phyloP scores from a whole-genome alignment of 768 basidiomycete genomes.

The Trichaptum fuscoviolaceum region DNA sequence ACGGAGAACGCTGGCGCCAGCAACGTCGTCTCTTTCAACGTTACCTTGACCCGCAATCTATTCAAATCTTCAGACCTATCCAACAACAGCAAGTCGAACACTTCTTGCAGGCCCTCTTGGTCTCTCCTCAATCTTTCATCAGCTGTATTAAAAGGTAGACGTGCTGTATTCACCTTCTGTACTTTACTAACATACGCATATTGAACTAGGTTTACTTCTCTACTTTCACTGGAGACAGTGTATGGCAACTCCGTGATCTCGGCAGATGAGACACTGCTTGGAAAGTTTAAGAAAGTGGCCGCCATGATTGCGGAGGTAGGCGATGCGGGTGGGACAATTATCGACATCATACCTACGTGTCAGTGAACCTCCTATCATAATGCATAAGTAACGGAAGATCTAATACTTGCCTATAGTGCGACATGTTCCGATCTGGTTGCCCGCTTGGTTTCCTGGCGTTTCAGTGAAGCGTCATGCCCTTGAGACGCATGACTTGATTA shows the following conservation, averaged over 20 bases:
- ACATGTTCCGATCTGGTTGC: conserved; percentile 32
- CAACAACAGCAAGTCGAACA: background rate
- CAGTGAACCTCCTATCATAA: background rate
- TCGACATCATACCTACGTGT: background rate
- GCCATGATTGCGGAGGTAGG: background rate
- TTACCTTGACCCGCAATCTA: conserved; percentile 20
- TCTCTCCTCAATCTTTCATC: background rate
- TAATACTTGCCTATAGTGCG: background rate
- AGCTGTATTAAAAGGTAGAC: background rate
- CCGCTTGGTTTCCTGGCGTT: conserved; percentile 44
- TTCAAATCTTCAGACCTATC: conserved; percentile 6
- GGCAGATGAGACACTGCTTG: background rate
- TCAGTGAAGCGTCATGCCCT: conserved; percentile 43
- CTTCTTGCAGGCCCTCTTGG: background rate
- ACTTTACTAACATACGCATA: no score
- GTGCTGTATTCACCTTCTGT: no score
- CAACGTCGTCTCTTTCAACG: conserved; percentile 25
- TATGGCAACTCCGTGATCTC: background rate
- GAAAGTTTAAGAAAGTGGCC: background rate
- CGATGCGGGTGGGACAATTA: background rate
- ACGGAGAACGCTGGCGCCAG: conserved; percentile 24
- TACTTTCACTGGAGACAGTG: background rate
- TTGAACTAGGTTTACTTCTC: background rate
- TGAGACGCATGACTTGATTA: conserved; percentile 29
- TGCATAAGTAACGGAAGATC: background rate